A percentile compares a stretch with the other conserved stretches of the same genome.
These are phyloP conservation scores for Fusarium falciforme DNA, from an alignment of 2,329 filamentous ascomycete genomes.

Conservation along the genomic window DNA sequence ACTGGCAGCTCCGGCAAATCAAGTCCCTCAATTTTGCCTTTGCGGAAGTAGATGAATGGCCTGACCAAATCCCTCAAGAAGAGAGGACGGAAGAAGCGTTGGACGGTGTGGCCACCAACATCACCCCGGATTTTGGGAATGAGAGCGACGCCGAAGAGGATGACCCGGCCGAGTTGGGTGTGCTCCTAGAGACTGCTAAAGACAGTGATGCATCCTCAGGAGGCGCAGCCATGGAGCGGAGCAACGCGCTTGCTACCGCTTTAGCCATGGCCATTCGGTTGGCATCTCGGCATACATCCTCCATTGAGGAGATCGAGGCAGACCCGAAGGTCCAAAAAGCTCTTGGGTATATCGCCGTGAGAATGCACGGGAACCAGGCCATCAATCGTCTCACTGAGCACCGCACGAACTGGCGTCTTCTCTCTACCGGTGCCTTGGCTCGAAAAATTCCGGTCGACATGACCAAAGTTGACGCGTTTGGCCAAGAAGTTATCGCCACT, in stretches of 20 bases:
- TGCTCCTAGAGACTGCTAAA: not conserved
- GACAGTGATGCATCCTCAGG: not conserved
- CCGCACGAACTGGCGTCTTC: slow-evolving; percentile 20
- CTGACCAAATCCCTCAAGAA: slow-evolving; percentile 18
- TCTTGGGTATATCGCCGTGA: slow-evolving; percentile 3
- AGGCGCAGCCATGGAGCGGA: not conserved
- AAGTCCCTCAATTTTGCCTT: slow-evolving; percentile 25
- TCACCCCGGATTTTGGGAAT: not conserved
- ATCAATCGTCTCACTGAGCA: slow-evolving; percentile 5
- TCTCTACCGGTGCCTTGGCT: slow-evolving; percentile 23
- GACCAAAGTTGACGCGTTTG: slow-evolving; percentile 8
- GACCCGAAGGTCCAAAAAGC: slow-evolving; percentile 20
- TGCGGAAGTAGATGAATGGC: slow-evolving; percentile 26
- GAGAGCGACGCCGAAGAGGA: not conserved
- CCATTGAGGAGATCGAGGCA: slow-evolving; percentile 9
- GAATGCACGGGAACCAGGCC: not conserved
- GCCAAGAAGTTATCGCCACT: slow-evolving; percentile 10
- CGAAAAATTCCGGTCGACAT: slow-evolving; percentile 20
- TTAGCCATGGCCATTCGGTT: slow-evolving; percentile 13
- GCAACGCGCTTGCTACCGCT: slow-evolving; percentile 3
- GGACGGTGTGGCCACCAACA: not conserved
- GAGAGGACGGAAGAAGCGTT: not conserved
- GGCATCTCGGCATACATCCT: slow-evolving; percentile 7
- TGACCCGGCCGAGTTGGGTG: not conserved
- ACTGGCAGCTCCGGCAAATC: slow-evolving; percentile 25